These are phyloP conservation scores for Calycina herbarum DNA, from an alignment of 2,329 filamentous ascomycete genomes.

Conservation along the genomic window DNA sequence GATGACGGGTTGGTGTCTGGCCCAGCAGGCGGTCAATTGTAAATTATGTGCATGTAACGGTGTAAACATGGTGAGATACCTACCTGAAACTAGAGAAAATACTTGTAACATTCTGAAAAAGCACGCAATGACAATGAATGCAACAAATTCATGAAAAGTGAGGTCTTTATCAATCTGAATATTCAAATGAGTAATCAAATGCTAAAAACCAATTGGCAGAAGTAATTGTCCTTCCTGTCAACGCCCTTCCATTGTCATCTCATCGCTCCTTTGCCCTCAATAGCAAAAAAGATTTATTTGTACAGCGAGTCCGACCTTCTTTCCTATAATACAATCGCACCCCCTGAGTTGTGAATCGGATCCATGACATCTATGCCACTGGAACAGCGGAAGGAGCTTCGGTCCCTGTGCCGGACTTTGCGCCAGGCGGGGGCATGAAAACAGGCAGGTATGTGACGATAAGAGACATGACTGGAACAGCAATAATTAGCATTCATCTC, in stretches of 20 bases:
- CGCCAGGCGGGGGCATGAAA: slow-evolving; percentile 57
- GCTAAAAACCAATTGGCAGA: neutral
- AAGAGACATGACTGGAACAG: slow-evolving; percentile 35
- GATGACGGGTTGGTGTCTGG: neutral
- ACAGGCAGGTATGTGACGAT: slow-evolving; percentile 61
- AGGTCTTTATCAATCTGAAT: too few relatives aligned
- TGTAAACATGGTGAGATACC: slow-evolving; percentile 8
- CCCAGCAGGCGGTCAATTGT: neutral
- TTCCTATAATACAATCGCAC: slow-evolving; percentile 8
- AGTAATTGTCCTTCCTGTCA: neutral
- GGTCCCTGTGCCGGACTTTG: slow-evolving; percentile 43
- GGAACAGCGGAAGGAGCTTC: slow-evolving; percentile 49
- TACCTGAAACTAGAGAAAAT: neutral
- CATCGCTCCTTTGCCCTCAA: neutral
- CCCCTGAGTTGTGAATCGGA: neutral
- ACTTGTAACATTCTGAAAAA: neutral
- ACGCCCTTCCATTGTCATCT: neutral
- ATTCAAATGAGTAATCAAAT: neutral
- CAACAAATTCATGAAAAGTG: too few relatives aligned
- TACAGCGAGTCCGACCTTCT: slow-evolving; percentile 5
- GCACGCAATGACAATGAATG: too few relatives aligned
- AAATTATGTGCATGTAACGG: slow-evolving; percentile 3
- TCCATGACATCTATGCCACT: neutral
- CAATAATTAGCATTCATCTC: slow-evolving; percentile 8
- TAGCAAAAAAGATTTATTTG: neutral